These are phyloP conservation scores for Lepidium sativum DNA, from an alignment of 345 rosid genomes.

Conservation along the genomic window DNA sequence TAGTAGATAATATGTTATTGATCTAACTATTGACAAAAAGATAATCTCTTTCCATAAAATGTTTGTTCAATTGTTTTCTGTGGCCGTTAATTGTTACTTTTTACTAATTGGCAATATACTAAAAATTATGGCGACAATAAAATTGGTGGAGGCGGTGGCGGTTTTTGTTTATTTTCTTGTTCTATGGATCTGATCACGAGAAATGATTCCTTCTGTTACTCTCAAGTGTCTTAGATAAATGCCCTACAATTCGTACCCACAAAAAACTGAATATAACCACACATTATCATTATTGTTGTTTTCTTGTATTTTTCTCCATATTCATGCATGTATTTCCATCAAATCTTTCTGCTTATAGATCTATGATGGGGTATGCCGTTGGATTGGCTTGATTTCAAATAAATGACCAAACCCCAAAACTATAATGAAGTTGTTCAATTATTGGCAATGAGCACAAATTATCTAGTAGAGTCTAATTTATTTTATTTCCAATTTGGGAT, in stretches of 20 bases:
- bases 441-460: no score
- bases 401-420: no score
- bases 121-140: neutral
- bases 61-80: neutral
- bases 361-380: neutral
- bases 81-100: neutral
- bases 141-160: neutral
- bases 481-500: no score
- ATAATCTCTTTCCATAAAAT: no score
- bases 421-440: no score
- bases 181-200: neutral
- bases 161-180: neutral
- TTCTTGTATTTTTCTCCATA: neutral
- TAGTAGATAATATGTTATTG: neutral
- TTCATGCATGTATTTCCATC: neutral
- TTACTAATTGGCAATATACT: neutral
- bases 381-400: neutral
- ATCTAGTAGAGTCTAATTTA: no score
- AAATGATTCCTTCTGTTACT: slow-evolving; percentile 6
- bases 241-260: slow-evolving; percentile 11
- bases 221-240: neutral
- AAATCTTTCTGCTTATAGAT: neutral
- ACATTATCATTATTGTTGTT: neutral
- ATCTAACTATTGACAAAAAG: no score
- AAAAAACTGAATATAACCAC: neutral